Conservation (phyloP, 2,329 filamentous ascomycete genomes). For the Trichoderma asperellum region DNA sequence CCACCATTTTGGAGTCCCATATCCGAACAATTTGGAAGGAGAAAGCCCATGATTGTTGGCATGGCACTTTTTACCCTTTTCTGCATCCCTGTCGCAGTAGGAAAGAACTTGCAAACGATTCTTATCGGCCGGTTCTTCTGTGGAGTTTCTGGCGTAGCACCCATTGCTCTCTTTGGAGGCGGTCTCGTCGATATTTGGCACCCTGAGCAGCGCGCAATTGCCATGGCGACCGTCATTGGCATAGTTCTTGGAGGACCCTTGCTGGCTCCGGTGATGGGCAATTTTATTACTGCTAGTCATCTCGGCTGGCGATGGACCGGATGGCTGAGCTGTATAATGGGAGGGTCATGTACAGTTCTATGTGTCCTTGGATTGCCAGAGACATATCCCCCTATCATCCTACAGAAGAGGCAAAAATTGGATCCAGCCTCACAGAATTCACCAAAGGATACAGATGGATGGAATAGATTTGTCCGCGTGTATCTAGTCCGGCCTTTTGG, state of each 20-base stretch:
- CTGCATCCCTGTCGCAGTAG: conserved; percentile 24
- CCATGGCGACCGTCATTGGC: conserved; percentile 21
- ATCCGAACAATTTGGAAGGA: conserved; percentile 67
- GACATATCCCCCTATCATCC: conserved; percentile 10
- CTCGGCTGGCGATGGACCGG: conserved; percentile 23
- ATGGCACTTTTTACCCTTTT: conserved; percentile 24
- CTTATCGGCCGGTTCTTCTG: conserved; percentile 22
- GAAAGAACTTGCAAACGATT: conserved; percentile 21
- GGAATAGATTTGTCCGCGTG: conserved; percentile 6
- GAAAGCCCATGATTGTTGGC: conserved; percentile 20
- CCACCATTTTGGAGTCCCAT: conserved; percentile 61
- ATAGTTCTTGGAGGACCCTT: conserved; percentile 22
- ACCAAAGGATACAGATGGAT: neutral
- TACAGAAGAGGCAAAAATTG: conserved; percentile 2
- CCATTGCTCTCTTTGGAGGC: conserved; percentile 24
- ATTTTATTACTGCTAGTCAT: conserved; percentile 22
- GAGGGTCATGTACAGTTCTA: conserved; percentile 15
- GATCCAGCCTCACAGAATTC: neutral
- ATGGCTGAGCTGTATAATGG: conserved; percentile 25
- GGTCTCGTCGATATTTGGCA: conserved; percentile 25
- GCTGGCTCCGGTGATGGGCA: conserved; percentile 24
- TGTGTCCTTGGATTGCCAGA: conserved; percentile 17
- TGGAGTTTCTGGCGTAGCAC: conserved; percentile 13
- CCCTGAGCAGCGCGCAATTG: conserved; percentile 23
- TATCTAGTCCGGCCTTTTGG: conserved; percentile 24